Evolutionary conservation across 805 yeast genomes (phyloP), one percentile per base, ranked within the genome.

Genomic region (Wickerhamomyces alni): DNA sequence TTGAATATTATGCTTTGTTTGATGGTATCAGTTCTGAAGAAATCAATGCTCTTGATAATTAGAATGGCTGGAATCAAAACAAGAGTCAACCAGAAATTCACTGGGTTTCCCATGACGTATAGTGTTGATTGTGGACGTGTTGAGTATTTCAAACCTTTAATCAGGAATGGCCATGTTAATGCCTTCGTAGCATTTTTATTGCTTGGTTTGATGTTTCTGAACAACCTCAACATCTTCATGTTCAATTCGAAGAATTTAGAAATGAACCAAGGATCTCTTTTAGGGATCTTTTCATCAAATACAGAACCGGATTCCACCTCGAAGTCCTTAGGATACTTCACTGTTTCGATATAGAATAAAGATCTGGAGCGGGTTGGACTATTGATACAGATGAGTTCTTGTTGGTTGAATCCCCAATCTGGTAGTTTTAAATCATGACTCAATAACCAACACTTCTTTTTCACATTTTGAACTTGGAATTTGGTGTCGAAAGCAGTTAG

Each of bases 351-450:
- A 52, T 67, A 76, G 85, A 95, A 89, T 35, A 80, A 59, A 1
- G 94, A 72, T 56, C 82, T 77, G 21, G 76, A 75, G 39, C 69
- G 58, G 15, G 77, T 75, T 12, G 97, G 93, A 21, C 75, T 76
- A 37, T 80, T 81, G 38, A 87, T 73, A 59, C 99, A 93, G 30
- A 87, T 64, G 10, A 91, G 94, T 66, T 93, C 99, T 62, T 83
- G 86, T 58, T 88, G 96, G 43, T 70, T 71, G 50, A 72, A 74
- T 2, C 85, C 97, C 94, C 95, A 85, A 8, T 70, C 72, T n/a
- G 96, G 96, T 30, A 93, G 67, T 54, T 70, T 75, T 17, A 71
- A 71, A 33, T 73, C 74, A 56, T 89, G 95, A n/a, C 88, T 77
- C 50, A 87, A 61, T 40, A 93, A 60, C 16, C 69, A 67, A 61